These are phyloP conservation scores for Saturnispora besseyi DNA, from an alignment of 805 yeast species.

Conservation along the genomic window DNA sequence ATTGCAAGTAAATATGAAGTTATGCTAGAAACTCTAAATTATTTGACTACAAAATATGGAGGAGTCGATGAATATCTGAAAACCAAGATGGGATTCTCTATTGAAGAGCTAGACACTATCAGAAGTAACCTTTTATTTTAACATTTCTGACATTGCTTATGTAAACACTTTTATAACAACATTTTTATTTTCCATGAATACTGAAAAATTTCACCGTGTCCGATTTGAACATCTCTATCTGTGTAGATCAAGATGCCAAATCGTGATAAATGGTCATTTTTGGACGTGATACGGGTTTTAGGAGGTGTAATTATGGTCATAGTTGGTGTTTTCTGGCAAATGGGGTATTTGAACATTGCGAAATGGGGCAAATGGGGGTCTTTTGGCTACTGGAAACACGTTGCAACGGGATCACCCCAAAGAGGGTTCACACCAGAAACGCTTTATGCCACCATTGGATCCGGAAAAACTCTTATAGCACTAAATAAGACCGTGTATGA, in stretches of 20 bases:
- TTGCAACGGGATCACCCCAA: constrained; percentile 12
- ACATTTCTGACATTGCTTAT: neutral
- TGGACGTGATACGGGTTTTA: constrained; percentile 1
- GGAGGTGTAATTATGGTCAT: neutral
- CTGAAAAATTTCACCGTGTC: neutral
- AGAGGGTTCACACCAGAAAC: constrained; percentile 36
- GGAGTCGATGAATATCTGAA: constrained; percentile 40
- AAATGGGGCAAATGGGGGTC: constrained; percentile 30
- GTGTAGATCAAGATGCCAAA: neutral
- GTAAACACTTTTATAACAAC: neutral
- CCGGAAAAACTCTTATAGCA: constrained; percentile 38
- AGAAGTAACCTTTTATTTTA: constrained; percentile 1
- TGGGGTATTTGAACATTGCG: neutral
- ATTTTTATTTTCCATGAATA: neutral
- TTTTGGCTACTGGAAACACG: constrained; percentile 29
- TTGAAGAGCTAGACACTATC: constrained; percentile 27
- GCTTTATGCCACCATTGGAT: constrained; percentile 25
- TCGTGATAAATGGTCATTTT: constrained; percentile 1
- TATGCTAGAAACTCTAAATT: constrained; percentile 54
- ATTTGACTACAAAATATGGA: constrained; percentile 43
- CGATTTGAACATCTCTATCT: neutral
- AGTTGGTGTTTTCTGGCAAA: constrained; percentile 1
- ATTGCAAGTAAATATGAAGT: constrained; percentile 60
- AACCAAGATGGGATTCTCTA: constrained; percentile 36
- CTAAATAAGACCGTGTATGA: constrained; percentile 57